Evolutionary conservation across 306 rosid species (phyloP).

Genomic region (Crotalaria pallida): DNA sequence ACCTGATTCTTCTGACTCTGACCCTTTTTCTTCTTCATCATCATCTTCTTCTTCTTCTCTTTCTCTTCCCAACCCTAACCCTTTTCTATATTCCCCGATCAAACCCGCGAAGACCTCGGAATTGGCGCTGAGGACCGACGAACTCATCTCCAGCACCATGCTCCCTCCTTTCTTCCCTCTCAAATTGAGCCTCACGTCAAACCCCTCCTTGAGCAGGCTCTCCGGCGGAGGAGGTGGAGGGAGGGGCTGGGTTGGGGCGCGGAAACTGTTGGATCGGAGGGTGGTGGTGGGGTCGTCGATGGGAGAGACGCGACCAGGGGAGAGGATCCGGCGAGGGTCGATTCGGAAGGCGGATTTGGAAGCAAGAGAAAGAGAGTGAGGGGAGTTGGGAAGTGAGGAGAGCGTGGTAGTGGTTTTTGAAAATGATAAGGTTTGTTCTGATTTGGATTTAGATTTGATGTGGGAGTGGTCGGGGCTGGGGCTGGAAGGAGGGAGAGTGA

Average conservation of each 20-base stretch:
- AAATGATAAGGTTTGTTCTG: constrained; percentile 22
- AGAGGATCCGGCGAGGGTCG: constrained; percentile 89
- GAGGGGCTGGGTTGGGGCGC: constrained; percentile 29
- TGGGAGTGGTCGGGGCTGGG: constrained; percentile 52
- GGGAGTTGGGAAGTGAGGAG: constrained; percentile 59
- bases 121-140: constrained; percentile 60
- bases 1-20: not conserved
- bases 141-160: constrained; percentile 72
- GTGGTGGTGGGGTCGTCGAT: constrained; percentile 44
- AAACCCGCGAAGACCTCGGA: constrained; percentile 72
- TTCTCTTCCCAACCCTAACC: constrained; percentile 5
- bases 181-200: constrained; percentile 83
- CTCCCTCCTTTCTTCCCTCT: constrained; percentile 72
- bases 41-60: too few species aligned
- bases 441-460: constrained; percentile 37
- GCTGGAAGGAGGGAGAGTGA: constrained; percentile 70
- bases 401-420: constrained; percentile 10
- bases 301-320: constrained; percentile 91
- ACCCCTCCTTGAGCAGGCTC: constrained; percentile 24
- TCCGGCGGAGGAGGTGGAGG: constrained; percentile 9
- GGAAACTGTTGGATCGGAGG: constrained; percentile 51
- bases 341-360: constrained; percentile 67
- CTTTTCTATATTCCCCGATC: constrained; percentile 36
- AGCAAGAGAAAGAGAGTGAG: too few species aligned
- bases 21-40: too few species aligned